Percentiles rank a stretch among this genome's conserved stretches.
These are phyloP conservation scores for Curvularia verruculosa DNA, from an alignment of 2,329 filamentous ascomycete genomes.

Conservation along the genomic window DNA sequence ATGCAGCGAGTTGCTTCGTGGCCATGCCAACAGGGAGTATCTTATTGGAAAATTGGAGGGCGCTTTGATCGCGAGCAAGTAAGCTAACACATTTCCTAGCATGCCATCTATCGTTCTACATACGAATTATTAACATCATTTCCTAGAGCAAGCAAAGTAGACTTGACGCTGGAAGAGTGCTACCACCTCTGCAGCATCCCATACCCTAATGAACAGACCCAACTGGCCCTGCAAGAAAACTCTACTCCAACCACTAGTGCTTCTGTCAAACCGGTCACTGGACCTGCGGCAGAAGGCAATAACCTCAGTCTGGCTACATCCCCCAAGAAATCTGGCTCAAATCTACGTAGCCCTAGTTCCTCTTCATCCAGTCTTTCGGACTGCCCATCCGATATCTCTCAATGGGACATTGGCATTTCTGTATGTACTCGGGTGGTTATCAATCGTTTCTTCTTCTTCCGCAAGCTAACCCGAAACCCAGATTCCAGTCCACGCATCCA, in stretches of 20 bases:
- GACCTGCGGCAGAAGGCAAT: not conserved
- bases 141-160: not conserved
- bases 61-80: conserved; percentile 14
- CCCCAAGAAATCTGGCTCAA: not conserved
- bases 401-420: conserved; percentile 14
- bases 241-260: not conserved
- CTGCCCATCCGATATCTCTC: conserved; percentile 27
- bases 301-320: not conserved
- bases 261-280: not conserved
- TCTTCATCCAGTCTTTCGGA: conserved; percentile 21
- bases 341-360: not conserved
- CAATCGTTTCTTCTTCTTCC: not conserved
- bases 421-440: too few species aligned
- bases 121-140: not conserved
- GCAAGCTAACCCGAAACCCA: not conserved
- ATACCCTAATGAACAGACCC: not conserved
- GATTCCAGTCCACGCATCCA: not conserved
- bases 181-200: conserved; percentile 11
- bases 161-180: conserved; percentile 15
- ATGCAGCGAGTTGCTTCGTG: conserved; percentile 10
- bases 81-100: not conserved
- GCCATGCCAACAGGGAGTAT: conserved; percentile 3
- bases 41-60: conserved; percentile 18
- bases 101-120: not conserved
- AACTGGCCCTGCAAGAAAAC: not conserved